phyloP scores from a whole-genome alignment of 169 alveolate genomes.

The Eimeria necatrix region DNA sequence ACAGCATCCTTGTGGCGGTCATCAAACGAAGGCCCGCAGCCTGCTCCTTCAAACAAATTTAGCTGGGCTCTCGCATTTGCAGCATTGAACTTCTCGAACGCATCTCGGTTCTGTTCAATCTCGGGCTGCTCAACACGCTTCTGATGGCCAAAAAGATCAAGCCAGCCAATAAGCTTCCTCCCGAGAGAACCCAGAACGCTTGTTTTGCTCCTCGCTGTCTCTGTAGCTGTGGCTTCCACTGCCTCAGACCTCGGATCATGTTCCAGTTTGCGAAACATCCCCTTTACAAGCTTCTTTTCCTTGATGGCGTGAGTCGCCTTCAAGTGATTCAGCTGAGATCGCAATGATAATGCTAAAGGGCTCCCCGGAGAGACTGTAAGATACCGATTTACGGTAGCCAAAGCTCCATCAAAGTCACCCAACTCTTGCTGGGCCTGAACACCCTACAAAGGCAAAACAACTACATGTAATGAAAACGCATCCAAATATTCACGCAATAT shows the following conservation, averaged over 20 bases:
- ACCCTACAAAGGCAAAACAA: background rate
- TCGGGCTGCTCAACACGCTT: too few relatives aligned
- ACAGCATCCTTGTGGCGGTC: background rate
- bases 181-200: background rate
- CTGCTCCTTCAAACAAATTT: too few relatives aligned
- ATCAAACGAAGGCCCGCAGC: background rate
- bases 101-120: too few relatives aligned
- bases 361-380: constrained; percentile 60
- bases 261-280: constrained; percentile 65
- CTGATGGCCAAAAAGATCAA: background rate
- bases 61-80: too few relatives aligned
- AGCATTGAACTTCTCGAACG: too few relatives aligned
- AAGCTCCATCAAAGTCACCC: constrained; percentile 71
- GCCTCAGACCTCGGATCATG: constrained; percentile 76
- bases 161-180: background rate
- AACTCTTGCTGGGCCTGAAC: constrained; percentile 75
- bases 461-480: too few relatives aligned
- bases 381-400: constrained; percentile 67
- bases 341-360: constrained; percentile 76
- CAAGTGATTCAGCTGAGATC: constrained; percentile 61
- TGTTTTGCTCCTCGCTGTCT: background rate
- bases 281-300: constrained; percentile 68
- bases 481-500: too few relatives aligned
- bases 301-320: constrained; percentile 50
- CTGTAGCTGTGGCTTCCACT: constrained; percentile 25